Evolutionary conservation across 2,329 filamentous ascomycete species (phyloP).

Genomic region (Phyllosticta paracitricarpa): DNA sequence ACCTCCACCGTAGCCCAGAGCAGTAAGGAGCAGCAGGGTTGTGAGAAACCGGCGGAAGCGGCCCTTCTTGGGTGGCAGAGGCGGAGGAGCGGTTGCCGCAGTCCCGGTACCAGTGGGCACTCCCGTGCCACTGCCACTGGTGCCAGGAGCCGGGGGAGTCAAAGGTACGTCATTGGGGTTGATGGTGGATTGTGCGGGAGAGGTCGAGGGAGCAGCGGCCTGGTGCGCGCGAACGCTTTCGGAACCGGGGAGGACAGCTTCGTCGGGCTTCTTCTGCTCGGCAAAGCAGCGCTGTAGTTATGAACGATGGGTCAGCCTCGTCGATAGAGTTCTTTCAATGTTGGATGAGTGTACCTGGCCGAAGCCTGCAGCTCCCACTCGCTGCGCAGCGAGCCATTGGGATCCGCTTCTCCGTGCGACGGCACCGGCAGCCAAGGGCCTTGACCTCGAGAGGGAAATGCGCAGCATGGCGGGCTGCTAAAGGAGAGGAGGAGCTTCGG

Average conservation of each 20-base stretch:
- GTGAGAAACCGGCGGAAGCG: conserved; percentile 69
- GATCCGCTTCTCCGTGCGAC: conserved; percentile 26
- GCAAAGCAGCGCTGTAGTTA: conserved; percentile 40
- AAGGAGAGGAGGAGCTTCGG: conserved; percentile 7
- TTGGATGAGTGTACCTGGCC: conserved; percentile 7
- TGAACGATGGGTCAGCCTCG: conserved; percentile 25
- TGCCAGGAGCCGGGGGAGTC: conserved; percentile 33
- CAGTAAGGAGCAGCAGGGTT: conserved; percentile 65
- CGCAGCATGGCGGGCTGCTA: conserved; percentile 46
- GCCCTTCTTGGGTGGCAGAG: conserved; percentile 47
- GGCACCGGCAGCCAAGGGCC: conserved; percentile 30
- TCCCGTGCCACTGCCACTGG: conserved; percentile 18
- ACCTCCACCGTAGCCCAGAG: conserved; percentile 73
- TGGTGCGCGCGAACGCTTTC: conserved; percentile 5
- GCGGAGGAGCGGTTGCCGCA: conserved; percentile 32
- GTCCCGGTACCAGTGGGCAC: conserved; percentile 33
- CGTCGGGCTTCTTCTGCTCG: conserved; percentile 34
- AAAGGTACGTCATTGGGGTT: conserved; percentile 40
- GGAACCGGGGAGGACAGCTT: conserved; percentile 25
- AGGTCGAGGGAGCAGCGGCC: conserved; percentile 18
- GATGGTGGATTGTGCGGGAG: conserved; percentile 36
- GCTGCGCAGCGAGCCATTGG: conserved; percentile 36
- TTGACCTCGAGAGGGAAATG: conserved; percentile 41
- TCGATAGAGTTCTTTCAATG: conserved; percentile 36
- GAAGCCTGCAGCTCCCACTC: conserved; percentile 11